Conservation (phyloP, 1,284 basidiomycete genomes). For the Apiotrichum laibachii region DNA sequence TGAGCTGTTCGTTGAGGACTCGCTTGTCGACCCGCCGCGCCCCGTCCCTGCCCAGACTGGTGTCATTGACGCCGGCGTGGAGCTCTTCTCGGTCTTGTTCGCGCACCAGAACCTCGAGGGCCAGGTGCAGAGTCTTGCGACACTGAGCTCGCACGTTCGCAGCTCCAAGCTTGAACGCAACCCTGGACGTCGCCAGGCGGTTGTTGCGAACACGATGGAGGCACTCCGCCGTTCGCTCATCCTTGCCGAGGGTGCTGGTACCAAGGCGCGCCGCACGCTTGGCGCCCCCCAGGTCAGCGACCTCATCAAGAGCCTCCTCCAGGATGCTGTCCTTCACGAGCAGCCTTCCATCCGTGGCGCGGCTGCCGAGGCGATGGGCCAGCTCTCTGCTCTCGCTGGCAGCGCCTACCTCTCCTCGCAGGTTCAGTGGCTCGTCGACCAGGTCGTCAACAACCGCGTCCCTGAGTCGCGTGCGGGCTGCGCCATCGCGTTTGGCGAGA, state of each 20-base stretch:
- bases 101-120: constrained; percentile 72
- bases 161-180: constrained; percentile 85
- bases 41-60: constrained; percentile 73
- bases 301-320: constrained; percentile 67
- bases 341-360: constrained; percentile 73
- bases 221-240: constrained; percentile 74
- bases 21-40: constrained; percentile 44
- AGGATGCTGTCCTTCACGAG: constrained; percentile 78
- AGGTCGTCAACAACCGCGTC: constrained; percentile 94
- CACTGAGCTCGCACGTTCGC: constrained; percentile 61
- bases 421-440: constrained; percentile 88
- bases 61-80: constrained; percentile 83
- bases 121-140: constrained; percentile 65
- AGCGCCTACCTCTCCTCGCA: constrained; percentile 81
- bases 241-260: constrained; percentile 56
- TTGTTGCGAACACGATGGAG: constrained; percentile 77
- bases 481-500: constrained; percentile 87
- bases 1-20: constrained; percentile 58
- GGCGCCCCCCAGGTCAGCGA: constrained; percentile 68
- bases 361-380: constrained; percentile 87
- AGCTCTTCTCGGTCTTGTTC: constrained; percentile 77
- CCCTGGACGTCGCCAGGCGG: constrained; percentile 80
- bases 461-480: constrained; percentile 92
- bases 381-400: constrained; percentile 77
- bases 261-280: constrained; percentile 66